Evolutionary conservation across 1,284 basidiomycete genomes (phyloP).

Genomic region (Ganoderma meredithae): DNA sequence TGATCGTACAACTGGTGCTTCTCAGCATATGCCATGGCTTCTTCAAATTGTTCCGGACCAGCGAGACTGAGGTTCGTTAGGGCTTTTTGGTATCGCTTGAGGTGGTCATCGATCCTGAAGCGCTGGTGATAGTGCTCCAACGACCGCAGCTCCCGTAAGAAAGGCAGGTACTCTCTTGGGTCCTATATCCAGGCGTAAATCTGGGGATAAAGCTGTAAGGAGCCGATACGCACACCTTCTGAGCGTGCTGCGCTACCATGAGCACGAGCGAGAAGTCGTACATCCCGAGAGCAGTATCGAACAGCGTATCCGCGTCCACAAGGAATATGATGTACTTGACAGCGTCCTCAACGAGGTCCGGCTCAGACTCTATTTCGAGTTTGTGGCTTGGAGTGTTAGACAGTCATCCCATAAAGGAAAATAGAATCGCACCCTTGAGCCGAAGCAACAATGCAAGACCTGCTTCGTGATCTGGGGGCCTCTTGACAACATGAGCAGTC

Average conservation of each 20-base stretch:
- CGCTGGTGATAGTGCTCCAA: constrained; percentile 86
- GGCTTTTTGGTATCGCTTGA: constrained; percentile 81
- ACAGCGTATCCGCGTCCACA: constrained; percentile 91
- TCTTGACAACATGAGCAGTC: constrained; percentile 93
- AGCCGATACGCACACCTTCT: constrained; percentile 68
- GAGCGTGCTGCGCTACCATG: constrained; percentile 96
- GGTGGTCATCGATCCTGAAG: constrained; percentile 94
- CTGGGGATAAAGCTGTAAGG: not conserved
- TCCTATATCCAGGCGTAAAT: constrained; percentile 61
- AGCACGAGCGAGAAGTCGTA: constrained; percentile 97
- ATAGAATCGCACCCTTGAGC: constrained; percentile 67
- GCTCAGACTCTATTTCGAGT: constrained; percentile 64
- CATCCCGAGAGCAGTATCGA: constrained; percentile 97
- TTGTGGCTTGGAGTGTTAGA: not conserved
- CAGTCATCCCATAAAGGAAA: not conserved
- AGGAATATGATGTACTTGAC: constrained; percentile 99
- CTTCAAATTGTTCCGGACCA: constrained; percentile 79
- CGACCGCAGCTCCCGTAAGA: constrained; percentile 88
- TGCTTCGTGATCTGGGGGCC: constrained; percentile 91
- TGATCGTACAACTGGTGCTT: constrained; percentile 80
- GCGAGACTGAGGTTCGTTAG: constrained; percentile 79
- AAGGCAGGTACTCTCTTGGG: constrained; percentile 97
- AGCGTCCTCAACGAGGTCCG: constrained; percentile 89
- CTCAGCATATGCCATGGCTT: constrained; percentile 84
- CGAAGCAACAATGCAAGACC: constrained; percentile 82